Evolutionary conservation across 768 basidiomycete species (phyloP), one percentile per base, ranked within the genome.

Genomic region (Daedalea quercina): DNA sequence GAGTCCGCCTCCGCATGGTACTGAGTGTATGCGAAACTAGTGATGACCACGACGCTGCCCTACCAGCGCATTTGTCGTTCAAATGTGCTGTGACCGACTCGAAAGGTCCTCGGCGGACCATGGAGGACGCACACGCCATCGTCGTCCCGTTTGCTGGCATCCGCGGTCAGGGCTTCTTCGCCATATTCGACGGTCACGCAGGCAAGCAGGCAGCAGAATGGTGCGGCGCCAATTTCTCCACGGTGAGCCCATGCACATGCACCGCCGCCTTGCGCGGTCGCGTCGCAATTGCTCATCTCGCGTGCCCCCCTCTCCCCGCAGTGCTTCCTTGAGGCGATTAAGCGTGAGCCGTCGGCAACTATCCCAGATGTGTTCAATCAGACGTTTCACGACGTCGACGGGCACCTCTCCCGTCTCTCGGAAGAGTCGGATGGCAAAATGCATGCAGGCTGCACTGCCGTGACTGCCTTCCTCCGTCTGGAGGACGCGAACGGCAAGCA

Each of bases 201-300:
- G 96, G 96, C 17, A 98, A 95, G 67, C 91, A 97, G 63, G 94
- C 95, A 31, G 96, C 96, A 24, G 96, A 99, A 68, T 98, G 95
- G 94, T 98, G 96, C 69, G 96, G 96, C 41, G 76, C 79, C 60
- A 85, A 98, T 67, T 99, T 99, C 70, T 94, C 98, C 65, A 84
- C 94, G 76, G 94, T 86, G 65, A 54, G 74, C 63, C 50, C 9
- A 19, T 23, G 25, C 20, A 6, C 37, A 40, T 6, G 6, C 46
- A 33, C n/a, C n/a, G 24, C 26, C 31, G 9, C 23, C 31, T 24
- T 26, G 31, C 46, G 28, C 46, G 28, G 23, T 40, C n/a, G 7
- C 31, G 44, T 40, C 44, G 20, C 41, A 31, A 19, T 22, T 25
- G 50, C 44, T 20, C 51, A 44, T 33, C 62, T 26, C 23, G 54